Conservation (phyloP, 2,329 filamentous ascomycete genomes). For the Alternaria novae-zelandiae region DNA sequence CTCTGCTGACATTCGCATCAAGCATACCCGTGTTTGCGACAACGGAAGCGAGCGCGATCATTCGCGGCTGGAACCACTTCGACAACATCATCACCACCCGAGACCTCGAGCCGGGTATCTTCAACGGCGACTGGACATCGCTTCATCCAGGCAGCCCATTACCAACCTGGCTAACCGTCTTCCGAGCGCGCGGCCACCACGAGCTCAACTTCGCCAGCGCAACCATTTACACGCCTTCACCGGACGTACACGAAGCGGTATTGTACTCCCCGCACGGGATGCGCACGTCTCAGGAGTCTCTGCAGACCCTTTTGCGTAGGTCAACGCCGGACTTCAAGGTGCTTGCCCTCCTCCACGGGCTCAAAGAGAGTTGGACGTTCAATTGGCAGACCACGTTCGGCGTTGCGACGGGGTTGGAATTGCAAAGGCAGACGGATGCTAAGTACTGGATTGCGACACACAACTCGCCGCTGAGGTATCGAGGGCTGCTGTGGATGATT, state of each 20-base stretch:
- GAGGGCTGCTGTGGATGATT: background rate
- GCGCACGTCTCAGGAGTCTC: background rate
- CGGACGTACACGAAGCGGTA: background rate
- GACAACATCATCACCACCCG: background rate
- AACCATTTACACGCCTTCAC: background rate
- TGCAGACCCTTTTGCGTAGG: background rate
- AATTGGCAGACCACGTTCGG: background rate
- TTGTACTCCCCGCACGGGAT: background rate
- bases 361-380: background rate
- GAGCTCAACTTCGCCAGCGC: background rate
- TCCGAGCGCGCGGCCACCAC: background rate
- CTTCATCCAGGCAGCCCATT: background rate
- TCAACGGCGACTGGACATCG: background rate
- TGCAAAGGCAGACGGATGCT: background rate
- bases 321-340: background rate
- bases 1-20: background rate
- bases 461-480: background rate
- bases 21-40: background rate
- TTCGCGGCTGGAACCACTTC: background rate
- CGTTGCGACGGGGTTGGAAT: background rate
- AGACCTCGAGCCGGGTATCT: background rate
- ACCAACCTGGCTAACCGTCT: background rate
- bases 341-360: background rate
- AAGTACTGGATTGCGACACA: background rate
- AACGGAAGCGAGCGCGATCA: background rate